Percentiles rank a stretch among this genome's conserved stretches.
Evolutionary conservation across 331 rosid species (phyloP).

Genomic region (Acacia pycnantha): DNA sequence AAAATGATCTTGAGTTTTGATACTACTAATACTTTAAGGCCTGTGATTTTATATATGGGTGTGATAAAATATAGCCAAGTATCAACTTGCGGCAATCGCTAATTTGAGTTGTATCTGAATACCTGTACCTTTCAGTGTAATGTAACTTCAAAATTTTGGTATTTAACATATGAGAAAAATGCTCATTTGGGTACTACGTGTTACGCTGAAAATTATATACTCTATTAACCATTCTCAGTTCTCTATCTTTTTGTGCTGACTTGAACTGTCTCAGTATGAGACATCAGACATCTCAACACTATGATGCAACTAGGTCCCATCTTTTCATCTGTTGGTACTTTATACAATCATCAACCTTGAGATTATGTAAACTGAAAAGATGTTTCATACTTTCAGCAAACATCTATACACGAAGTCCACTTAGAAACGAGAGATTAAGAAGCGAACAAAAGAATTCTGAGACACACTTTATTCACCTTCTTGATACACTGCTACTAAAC

Average conservation of each 20-base stretch:
- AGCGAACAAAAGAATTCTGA: not conserved
- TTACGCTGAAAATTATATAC: not conserved
- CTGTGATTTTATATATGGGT: not conserved
- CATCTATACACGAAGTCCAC: not conserved
- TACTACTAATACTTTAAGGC: not conserved
- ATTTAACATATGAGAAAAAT: not conserved
- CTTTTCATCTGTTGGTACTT: not conserved
- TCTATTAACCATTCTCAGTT: not conserved
- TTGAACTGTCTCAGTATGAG: not conserved
- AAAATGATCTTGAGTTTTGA: not conserved
- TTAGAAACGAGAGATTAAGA: not conserved
- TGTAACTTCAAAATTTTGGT: slow-evolving; percentile 23
- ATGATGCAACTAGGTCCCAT: not conserved
- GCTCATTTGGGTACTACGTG: not conserved
- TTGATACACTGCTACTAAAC: not conserved
- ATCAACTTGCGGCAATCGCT: too few relatives aligned
- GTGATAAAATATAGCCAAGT: not conserved
- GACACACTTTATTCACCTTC: not conserved
- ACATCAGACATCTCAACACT: not conserved
- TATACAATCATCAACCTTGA: not conserved
- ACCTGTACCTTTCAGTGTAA: not conserved
- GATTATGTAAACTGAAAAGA: not conserved
- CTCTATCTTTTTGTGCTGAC: not conserved
- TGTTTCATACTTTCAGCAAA: not conserved
- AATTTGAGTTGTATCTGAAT: not conserved